A percentile compares a stretch with the other conserved stretches of the same genome.
These are phyloP conservation scores for Hypocreales sp. DNA, from an alignment of 2,329 filamentous ascomycete genomes.

Conservation along the genomic window DNA sequence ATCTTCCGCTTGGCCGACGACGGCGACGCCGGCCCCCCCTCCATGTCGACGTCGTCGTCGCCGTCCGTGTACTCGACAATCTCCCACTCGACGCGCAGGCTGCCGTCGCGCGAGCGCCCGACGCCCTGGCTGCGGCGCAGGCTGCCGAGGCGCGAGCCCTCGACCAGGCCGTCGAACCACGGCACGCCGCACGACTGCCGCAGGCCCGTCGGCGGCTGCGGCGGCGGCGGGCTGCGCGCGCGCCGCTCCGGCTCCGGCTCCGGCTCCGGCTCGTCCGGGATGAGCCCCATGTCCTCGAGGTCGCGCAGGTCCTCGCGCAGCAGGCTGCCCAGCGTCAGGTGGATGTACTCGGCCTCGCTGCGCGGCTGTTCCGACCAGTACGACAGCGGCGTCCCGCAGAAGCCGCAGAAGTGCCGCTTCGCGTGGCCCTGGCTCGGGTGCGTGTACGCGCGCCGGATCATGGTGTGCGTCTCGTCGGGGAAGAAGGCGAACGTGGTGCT, in stretches of 20 bases:
- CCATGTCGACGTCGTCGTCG: conserved; percentile 20
- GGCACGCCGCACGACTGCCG: conserved; percentile 56
- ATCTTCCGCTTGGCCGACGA: conserved; percentile 38
- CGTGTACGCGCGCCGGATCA: conserved; percentile 53
- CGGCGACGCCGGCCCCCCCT: conserved; percentile 9
- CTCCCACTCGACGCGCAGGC: conserved; percentile 64
- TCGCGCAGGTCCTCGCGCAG: conserved; percentile 52
- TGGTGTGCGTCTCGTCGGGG: conserved; percentile 56
- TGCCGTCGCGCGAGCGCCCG: conserved; percentile 41
- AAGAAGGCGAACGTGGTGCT: conserved; percentile 62
- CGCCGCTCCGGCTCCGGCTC: conserved; percentile 7
- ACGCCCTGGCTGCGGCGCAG: conserved; percentile 46
- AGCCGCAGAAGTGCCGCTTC: conserved; percentile 76
- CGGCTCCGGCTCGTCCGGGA: conserved; percentile 31
- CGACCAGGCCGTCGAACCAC: conserved; percentile 74
- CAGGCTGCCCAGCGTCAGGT: conserved; percentile 67
- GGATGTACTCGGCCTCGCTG: conserved; percentile 63
- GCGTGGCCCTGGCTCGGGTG: conserved; percentile 39
- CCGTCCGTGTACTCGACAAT: conserved; percentile 55
- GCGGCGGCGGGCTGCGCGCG: conserved; percentile 1
- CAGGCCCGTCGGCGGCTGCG: conserved; percentile 13
- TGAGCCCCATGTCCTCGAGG: conserved; percentile 60
- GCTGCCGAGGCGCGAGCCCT: conserved; percentile 57
- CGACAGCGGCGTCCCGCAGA: conserved; percentile 73
- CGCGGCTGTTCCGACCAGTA: conserved; percentile 66